These are phyloP conservation scores for Endogone sp. DNA, from an alignment of 192 early-diverging fungal genomes.

Conservation along the genomic window DNA sequence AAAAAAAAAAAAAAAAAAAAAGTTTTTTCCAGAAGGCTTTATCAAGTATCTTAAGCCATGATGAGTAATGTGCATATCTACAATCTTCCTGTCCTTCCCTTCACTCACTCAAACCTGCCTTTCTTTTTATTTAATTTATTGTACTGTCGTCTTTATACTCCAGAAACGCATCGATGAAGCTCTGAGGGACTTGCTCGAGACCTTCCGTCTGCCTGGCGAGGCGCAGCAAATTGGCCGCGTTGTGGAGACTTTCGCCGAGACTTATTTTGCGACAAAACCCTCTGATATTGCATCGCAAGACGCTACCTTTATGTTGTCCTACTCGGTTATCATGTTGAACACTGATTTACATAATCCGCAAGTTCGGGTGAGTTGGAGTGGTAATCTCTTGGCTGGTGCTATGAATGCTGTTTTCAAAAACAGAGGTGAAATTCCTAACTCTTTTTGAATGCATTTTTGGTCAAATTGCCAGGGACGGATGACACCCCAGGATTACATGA, in stretches of 20 bases:
- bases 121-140: too few relatives aligned
- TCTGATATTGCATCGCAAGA: slow-evolving; percentile 72
- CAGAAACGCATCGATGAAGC: slow-evolving; percentile 95
- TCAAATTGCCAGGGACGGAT: slow-evolving; percentile 60
- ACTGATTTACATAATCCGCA: slow-evolving; percentile 97
- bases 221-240: slow-evolving; percentile 97
- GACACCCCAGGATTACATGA: slow-evolving; percentile 85
- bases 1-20: too few relatives aligned
- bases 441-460: background rate
- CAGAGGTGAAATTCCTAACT: background rate
- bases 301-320: slow-evolving; percentile 86
- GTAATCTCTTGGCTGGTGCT: background rate
- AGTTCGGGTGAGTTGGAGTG: slow-evolving; percentile 52
- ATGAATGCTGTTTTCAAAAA: too few relatives aligned
- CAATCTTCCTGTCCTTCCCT: too few relatives aligned
- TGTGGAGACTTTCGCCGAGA: slow-evolving; percentile 84
- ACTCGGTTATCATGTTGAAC: slow-evolving; percentile 96
- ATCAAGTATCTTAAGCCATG: too few relatives aligned
- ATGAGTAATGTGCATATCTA: too few relatives aligned
- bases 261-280: slow-evolving; percentile 66
- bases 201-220: slow-evolving; percentile 96
- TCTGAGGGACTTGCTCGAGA: slow-evolving; percentile 83
- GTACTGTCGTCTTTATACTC: background rate
- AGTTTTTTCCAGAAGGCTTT: background rate
- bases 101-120: too few relatives aligned